phyloP scores from a whole-genome alignment of 352 stramenopile species.

The Blastocystis sp. region DNA sequence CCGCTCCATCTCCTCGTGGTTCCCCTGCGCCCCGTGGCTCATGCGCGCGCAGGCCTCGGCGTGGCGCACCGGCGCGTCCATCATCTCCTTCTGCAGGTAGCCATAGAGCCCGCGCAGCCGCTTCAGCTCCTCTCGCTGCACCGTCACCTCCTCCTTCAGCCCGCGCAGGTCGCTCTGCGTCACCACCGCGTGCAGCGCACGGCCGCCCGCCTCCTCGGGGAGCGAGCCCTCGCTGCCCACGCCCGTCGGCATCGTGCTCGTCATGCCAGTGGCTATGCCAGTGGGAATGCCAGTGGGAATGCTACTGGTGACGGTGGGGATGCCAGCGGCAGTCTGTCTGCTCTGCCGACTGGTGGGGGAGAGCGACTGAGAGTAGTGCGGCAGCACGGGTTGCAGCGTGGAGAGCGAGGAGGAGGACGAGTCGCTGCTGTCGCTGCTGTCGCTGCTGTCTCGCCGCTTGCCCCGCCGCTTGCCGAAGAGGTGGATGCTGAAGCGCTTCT shows the following conservation, averaged over 20 bases:
- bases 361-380: background rate
- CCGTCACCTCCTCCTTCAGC: slow-evolving; percentile 8
- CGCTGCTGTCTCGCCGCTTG: background rate
- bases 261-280: too few relatives aligned
- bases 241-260: too few relatives aligned
- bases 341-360: background rate
- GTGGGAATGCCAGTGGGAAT: too few relatives aligned
- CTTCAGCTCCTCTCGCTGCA: slow-evolving; percentile 16
- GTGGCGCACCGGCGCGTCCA: background rate
- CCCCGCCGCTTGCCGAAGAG: slow-evolving; percentile 48
- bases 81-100: slow-evolving; percentile 15
- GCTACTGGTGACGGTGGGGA: background rate
- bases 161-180: background rate
- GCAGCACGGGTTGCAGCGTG: background rate
- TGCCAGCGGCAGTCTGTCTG: too few relatives aligned
- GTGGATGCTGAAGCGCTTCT: slow-evolving; percentile 41
- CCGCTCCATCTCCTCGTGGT: background rate
- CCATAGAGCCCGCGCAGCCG: background rate
- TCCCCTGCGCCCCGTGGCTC: background rate
- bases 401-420: background rate
- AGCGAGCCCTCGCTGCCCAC: too few relatives aligned
- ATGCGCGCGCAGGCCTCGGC: background rate
- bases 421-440: background rate
- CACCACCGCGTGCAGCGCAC: background rate
- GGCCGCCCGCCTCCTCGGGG: background rate